Base-by-base conservation (phyloP, 768 basidiomycete genomes). In the Suillus tomentosus region DNA sequence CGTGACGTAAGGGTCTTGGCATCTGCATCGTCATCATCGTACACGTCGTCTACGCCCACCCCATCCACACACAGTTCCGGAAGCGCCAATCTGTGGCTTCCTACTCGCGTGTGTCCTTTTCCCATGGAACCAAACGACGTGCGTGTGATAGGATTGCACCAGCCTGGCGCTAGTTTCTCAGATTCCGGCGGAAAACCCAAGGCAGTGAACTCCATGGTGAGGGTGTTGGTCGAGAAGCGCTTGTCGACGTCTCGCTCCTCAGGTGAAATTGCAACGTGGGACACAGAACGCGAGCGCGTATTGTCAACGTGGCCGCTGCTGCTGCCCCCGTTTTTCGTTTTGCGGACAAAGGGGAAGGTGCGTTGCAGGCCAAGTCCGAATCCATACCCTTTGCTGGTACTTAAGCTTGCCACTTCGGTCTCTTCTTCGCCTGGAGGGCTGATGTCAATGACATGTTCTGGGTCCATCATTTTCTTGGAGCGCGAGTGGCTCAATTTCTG, bases 101-200 rank as follows among this genome's bases (percentile, higher is more conserved):
- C 62, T 22, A 67, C 51, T 53, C 60, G 66, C 40, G 5, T 2
- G 19, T 36, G 43, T 27, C 50, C 40, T 37, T 62, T 62, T 40
- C 65, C 64, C 51, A 40, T 67, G 43, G 75, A 68, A 43, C 65
- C 60, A 17, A 61, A 47, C 34, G 67, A 64, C 10, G 62, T 61
- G 34, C 62, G 70, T 40, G 67, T 62, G 45, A 68, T 65, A 13
- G 74, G 71, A 61, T 76, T 70, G 42, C 36, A 60, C 74, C 74
- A 76, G 10, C 76, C 74, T 31, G 74, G 74, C 10, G 76, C 74
- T 36, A 76, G 62, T 59, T 76, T 77, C 64, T 76, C 74, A 2
- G 74, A 76, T 67, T 76, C 74, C 15, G 68, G 76, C 11, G 62
- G 66, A 13, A 50, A 65, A 13, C 22, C 5, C 22, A 73, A 61